Base-by-base conservation (phyloP, 768 basidiomycete genomes). In the Suillus spraguei region DNA sequence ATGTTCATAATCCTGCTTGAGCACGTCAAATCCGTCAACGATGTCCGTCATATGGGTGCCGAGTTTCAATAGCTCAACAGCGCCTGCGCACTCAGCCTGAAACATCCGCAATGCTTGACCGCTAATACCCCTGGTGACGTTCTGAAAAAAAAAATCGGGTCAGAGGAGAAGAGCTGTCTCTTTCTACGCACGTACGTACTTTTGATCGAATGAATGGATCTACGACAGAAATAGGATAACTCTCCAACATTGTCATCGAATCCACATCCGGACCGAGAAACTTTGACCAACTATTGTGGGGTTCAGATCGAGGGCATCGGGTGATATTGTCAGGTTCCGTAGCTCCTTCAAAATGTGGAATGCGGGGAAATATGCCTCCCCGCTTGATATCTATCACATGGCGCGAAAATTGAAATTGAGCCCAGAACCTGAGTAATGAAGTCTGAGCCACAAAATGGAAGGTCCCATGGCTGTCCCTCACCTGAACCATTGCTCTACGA, bases 41-140 rank as follows among this genome's bases (percentile, higher is more conserved):
- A 63, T 60, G 88, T 95, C 62, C 87, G 95, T 5, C 94, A 97
- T 79, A 83, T 93, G 47, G 92, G 95, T 74, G 94, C 96, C 76
- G 96, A 95, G 72, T 94, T 94, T 6, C 92, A 94, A 75, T 95
- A 96, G 72, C 95, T 97, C 65, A 83, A 35, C 20, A 13, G 58
- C 28, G 13, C 3, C 9, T 17, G 49, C 35, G 41, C 65, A 66
- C 28, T 65, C 60, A 8, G 22, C n/a, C 32, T 49, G 46, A 46
- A 66, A 65, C 17, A 39, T 16, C 13, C 58, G 22, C 20, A 64
- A 44, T 16, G 46, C 35, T 47, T 59, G n/a, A 35, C 14, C 28
- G 10, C 46, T 59, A 38, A 69, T 60, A 32, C 46, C 39, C 17
- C 41, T 64, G n/a, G 70, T 66, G 32, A 71, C 66, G 60, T 74